Percentiles rank a stretch among this genome's conserved stretches.
phyloP scores from a whole-genome alignment of 1,284 basidiomycete species.

The Rhizoctonia solani region DNA sequence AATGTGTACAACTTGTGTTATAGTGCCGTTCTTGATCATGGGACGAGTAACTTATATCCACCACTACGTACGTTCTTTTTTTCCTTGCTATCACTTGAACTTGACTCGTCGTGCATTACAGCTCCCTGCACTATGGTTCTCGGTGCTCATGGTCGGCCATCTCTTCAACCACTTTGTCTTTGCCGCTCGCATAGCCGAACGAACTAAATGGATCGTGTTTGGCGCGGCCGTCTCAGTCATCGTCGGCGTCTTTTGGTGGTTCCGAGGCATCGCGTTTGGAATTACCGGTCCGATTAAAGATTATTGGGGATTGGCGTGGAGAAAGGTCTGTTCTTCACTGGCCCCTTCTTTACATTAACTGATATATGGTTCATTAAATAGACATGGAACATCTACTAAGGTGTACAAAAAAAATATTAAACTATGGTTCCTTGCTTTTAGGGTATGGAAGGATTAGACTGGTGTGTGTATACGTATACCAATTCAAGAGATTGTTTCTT shows the following conservation, averaged over 20 bases:
- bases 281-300: slow-evolving; percentile 82
- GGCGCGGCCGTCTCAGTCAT: slow-evolving; percentile 63
- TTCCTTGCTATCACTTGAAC: neutral
- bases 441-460: neutral
- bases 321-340: slow-evolving; percentile 67
- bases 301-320: slow-evolving; percentile 79
- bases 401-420: neutral
- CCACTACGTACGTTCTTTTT: slow-evolving; percentile 67
- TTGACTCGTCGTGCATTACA: slow-evolving; percentile 44
- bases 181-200: slow-evolving; percentile 63
- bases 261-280: slow-evolving; percentile 85
- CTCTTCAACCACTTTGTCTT: slow-evolving; percentile 93
- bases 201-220: slow-evolving; percentile 76
- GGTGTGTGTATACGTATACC: slow-evolving; percentile 8
- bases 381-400: slow-evolving; percentile 38
- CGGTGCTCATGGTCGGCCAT: slow-evolving; percentile 89
- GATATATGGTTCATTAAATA: neutral
- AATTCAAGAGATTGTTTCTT: slow-evolving; percentile 13
- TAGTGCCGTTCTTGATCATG: slow-evolving; percentile 96
- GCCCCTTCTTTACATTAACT: neutral
- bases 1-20: neutral
- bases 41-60: slow-evolving; percentile 89
- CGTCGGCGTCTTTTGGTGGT: slow-evolving; percentile 89
- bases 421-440: neutral
- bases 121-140: slow-evolving; percentile 95